Percentiles rank a stretch among this genome's conserved stretches.
phyloP scores from a whole-genome alignment of 768 basidiomycete genomes.

The Leccinum ochraceum region DNA sequence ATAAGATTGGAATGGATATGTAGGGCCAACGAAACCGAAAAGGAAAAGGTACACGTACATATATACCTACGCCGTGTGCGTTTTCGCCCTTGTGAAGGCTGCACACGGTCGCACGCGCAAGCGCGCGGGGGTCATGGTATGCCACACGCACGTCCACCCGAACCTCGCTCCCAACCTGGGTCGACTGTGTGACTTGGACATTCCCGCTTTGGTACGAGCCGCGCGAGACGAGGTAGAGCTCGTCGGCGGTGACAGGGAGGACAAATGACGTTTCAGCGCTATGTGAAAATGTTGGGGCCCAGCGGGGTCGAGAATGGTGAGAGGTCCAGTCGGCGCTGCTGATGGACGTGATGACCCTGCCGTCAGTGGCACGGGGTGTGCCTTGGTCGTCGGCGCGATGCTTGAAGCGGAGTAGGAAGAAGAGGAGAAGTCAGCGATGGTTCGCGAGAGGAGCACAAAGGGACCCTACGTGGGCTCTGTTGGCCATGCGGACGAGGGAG shows the following conservation, averaged over 20 bases:
- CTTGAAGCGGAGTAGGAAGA: background rate
- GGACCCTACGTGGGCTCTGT: background rate
- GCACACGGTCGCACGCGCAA: constrained; percentile 34
- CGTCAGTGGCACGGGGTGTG: background rate
- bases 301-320: constrained; percentile 12
- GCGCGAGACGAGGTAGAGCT: constrained; percentile 37
- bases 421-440: background rate
- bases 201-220: constrained; percentile 30
- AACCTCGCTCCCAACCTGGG: constrained; percentile 12
- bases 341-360: background rate
- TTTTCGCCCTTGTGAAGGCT: constrained; percentile 27
- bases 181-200: constrained; percentile 20
- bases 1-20: background rate
- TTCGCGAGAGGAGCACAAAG: background rate
- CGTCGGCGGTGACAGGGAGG: constrained; percentile 31
- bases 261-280: constrained; percentile 28
- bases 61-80: constrained; percentile 39
- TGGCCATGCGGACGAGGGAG: background rate
- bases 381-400: background rate
- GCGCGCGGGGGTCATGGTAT: constrained; percentile 25
- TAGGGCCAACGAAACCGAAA: background rate
- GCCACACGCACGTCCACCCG: constrained; percentile 32
- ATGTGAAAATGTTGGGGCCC: constrained; percentile 17
- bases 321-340: constrained; percentile 16
- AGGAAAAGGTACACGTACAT: constrained; percentile 23